phyloP scores from a whole-genome alignment of 1,284 basidiomycete genomes.

The Chondrostereum purpureum region DNA sequence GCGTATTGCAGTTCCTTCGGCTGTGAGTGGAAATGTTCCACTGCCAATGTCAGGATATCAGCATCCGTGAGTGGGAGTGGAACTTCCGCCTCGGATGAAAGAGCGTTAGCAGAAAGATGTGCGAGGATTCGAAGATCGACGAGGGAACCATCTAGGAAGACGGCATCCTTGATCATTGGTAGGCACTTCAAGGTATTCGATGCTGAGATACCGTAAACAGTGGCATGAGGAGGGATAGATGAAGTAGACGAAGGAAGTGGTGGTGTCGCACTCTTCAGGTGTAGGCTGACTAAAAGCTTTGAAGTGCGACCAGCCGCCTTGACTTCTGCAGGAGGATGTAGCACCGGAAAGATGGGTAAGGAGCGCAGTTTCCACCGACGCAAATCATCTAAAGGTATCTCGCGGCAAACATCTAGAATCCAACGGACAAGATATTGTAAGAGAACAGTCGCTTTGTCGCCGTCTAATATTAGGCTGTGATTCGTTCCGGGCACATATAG shows the following conservation, averaged over 20 bases:
- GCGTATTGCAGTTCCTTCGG: slow-evolving; percentile 1
- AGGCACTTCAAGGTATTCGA: neutral
- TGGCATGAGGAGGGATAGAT: neutral
- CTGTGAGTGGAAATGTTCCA: slow-evolving; percentile 1
- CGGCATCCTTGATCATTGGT: neutral
- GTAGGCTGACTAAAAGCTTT: neutral
- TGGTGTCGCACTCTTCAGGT: neutral
- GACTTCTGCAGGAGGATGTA: neutral
- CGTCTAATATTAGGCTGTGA: neutral
- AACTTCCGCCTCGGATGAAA: neutral
- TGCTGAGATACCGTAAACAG: neutral
- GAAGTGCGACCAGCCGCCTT: neutral
- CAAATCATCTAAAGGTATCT: neutral
- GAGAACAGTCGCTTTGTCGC: neutral
- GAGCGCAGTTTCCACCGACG: neutral
- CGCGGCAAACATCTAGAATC: neutral
- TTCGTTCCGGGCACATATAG: neutral
- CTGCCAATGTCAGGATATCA: slow-evolving; percentile 3
- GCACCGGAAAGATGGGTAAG: slow-evolving; percentile 1
- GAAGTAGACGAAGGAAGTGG: too few relatives aligned
- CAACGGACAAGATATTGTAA: slow-evolving; percentile 1
- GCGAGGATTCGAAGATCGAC: slow-evolving; percentile 1
- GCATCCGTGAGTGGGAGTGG: neutral
- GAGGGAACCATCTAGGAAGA: slow-evolving; percentile 1
- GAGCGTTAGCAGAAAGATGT: slow-evolving; percentile 1